Conservation (phyloP, 2,329 filamentous ascomycete species). For the Fusarium goolgardi region DNA sequence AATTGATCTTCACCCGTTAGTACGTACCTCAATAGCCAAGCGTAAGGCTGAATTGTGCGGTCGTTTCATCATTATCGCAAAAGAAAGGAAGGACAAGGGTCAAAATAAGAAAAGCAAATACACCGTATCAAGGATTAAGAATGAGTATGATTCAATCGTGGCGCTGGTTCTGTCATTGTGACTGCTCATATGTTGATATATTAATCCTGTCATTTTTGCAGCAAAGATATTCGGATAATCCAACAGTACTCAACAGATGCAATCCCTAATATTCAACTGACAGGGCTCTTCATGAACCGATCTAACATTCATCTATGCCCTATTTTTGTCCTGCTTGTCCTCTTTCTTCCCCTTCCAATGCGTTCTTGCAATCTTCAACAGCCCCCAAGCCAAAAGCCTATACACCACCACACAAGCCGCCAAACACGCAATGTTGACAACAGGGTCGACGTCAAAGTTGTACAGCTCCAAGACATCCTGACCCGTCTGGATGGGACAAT, state of each 20-base stretch:
- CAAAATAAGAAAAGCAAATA: neutral
- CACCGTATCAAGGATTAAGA: neutral
- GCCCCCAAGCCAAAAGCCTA: constrained; percentile 69
- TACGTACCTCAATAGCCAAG: neutral
- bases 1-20: neutral
- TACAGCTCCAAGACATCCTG: constrained; percentile 76
- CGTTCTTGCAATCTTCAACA: constrained; percentile 66
- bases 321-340: constrained; percentile 37
- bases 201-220: neutral
- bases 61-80: neutral
- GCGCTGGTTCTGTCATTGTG: neutral
- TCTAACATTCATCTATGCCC: neutral
- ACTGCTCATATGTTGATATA: neutral
- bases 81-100: neutral
- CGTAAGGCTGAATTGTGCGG: neutral
- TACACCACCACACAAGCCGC: constrained; percentile 74
- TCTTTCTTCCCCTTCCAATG: constrained; percentile 58
- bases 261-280: neutral
- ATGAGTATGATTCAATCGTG: neutral
- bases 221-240: no score
- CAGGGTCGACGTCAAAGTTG: constrained; percentile 70
- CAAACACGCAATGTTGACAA: constrained; percentile 70
- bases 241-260: neutral
- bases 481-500: constrained; percentile 73
- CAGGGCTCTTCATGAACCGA: neutral